phyloP scores from a whole-genome alignment of 306 rosid species.

The Astragalus glycyphyllos region DNA sequence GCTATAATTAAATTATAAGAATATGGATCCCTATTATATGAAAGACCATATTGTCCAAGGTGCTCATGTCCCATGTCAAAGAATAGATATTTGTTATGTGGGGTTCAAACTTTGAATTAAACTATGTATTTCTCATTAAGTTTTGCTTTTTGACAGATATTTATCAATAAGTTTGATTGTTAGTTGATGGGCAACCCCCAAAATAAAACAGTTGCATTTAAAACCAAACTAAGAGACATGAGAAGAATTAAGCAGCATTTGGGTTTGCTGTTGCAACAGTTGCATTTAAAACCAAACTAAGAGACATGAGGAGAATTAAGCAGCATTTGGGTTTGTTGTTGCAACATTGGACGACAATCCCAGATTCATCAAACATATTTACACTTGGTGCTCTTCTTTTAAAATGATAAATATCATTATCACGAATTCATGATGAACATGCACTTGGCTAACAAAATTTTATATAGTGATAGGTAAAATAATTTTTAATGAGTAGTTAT shows the following conservation, averaged over 20 bases:
- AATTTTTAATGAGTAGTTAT: constrained; percentile 15
- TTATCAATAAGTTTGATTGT: no score
- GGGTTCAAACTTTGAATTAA: constrained; percentile 16
- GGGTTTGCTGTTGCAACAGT: constrained; percentile 22
- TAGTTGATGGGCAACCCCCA: background rate
- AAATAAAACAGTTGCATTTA: background rate
- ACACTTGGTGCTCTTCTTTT: constrained; percentile 19
- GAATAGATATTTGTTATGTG: constrained; percentile 1
- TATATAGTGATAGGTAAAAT: constrained; percentile 1
- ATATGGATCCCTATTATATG: constrained; percentile 14
- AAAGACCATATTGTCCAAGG: background rate
- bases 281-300: constrained; percentile 14
- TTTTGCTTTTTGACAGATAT: no score
- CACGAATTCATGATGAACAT: constrained; percentile 9
- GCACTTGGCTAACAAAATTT: constrained; percentile 11
- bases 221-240: constrained; percentile 15
- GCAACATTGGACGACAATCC: constrained; percentile 17
- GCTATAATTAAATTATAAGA: constrained; percentile 31
- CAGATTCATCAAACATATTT: constrained; percentile 25
- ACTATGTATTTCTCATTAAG: constrained; percentile 25
- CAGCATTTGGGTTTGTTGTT: constrained; percentile 31
- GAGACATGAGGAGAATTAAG: background rate
- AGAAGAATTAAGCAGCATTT: constrained; percentile 19
- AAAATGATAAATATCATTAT: constrained; percentile 2
- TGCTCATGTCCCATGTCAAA: constrained; percentile 22